phyloP scores from a whole-genome alignment of 1,284 basidiomycete species.

The Neonothopanus nambi region DNA sequence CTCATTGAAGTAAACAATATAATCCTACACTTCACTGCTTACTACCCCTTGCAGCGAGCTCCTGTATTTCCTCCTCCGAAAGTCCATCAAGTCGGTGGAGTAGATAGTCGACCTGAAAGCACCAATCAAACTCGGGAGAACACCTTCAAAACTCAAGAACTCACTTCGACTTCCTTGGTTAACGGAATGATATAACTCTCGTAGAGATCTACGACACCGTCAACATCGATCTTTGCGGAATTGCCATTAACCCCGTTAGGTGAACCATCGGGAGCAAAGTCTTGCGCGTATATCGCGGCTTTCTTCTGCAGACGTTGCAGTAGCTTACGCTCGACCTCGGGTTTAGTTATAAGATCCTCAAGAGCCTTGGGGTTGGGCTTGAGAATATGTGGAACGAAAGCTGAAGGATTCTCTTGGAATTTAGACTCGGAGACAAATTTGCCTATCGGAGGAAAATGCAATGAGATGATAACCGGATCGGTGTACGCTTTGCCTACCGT shows the following conservation, averaged over 20 bases:
- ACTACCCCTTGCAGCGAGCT: constrained; percentile 37
- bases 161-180: constrained; percentile 97
- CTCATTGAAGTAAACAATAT: too few relatives aligned
- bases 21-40: too few relatives aligned
- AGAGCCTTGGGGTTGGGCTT: constrained; percentile 75
- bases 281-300: constrained; percentile 90
- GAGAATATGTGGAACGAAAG: constrained; percentile 91
- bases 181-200: constrained; percentile 94
- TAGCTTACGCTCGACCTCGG: constrained; percentile 88
- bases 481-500: constrained; percentile 74
- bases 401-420: constrained; percentile 81
- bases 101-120: constrained; percentile 84
- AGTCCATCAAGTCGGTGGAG: constrained; percentile 83
- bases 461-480: too few relatives aligned
- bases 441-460: constrained; percentile 67
- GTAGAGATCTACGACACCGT: constrained; percentile 91
- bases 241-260: constrained; percentile 23
- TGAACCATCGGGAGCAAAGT: constrained; percentile 73
- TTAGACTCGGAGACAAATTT: constrained; percentile 99
- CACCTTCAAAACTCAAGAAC: constrained; percentile 26
- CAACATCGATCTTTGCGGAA: constrained; percentile 83
- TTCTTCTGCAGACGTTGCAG: constrained; percentile 90
- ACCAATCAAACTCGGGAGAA: constrained; percentile 8
- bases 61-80: constrained; percentile 77
- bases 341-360: constrained; percentile 91